phyloP scores from a whole-genome alignment of 2,329 filamentous ascomycete species.

The Fusarium mundagurra region DNA sequence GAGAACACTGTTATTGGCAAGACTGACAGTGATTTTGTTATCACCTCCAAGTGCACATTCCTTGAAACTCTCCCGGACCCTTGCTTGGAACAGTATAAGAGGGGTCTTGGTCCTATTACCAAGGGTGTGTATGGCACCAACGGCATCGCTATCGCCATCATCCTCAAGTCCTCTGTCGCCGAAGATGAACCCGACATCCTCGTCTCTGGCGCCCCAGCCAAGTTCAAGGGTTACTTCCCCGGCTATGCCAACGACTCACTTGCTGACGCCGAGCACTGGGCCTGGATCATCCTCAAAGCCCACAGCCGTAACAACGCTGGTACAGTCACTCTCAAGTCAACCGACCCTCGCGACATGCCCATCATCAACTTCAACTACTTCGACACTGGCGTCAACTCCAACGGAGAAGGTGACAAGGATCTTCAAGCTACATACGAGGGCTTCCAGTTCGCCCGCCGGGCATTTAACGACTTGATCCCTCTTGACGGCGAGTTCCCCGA shows the following conservation, averaged over 20 bases:
- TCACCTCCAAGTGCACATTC: conserved; percentile 37
- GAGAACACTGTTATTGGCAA: conserved; percentile 44
- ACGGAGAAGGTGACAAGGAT: conserved; percentile 55
- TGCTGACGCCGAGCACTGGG: conserved; percentile 53
- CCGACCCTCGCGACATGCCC: conserved; percentile 71
- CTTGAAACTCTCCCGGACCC: conserved; percentile 28
- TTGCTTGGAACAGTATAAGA: conserved; percentile 31
- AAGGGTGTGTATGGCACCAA: conserved; percentile 54
- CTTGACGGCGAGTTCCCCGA: conserved; percentile 19
- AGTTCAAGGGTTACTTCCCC: conserved; percentile 67
- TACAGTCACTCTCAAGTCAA: conserved; percentile 68
- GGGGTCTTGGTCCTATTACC: conserved; percentile 15
- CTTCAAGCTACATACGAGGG: conserved; percentile 66
- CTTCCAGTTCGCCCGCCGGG: conserved; percentile 60
- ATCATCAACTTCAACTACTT: conserved; percentile 72
- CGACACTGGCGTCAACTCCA: conserved; percentile 60
- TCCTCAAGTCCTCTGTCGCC: conserved; percentile 48
- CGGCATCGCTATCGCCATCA: conserved; percentile 63
- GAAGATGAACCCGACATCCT: conserved; percentile 62
- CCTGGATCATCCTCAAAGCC: conserved; percentile 61
- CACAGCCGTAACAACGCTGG: conserved; percentile 66
- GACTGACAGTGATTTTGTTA: conserved; percentile 27
- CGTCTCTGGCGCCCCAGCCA: conserved; percentile 63
- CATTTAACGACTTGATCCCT: conserved; percentile 40
- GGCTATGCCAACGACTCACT: conserved; percentile 59